Evolutionary conservation across 192 early-diverging fungal species (phyloP), one percentile per base, ranked within the genome.

Genomic region (Backusella australiensis): DNA sequence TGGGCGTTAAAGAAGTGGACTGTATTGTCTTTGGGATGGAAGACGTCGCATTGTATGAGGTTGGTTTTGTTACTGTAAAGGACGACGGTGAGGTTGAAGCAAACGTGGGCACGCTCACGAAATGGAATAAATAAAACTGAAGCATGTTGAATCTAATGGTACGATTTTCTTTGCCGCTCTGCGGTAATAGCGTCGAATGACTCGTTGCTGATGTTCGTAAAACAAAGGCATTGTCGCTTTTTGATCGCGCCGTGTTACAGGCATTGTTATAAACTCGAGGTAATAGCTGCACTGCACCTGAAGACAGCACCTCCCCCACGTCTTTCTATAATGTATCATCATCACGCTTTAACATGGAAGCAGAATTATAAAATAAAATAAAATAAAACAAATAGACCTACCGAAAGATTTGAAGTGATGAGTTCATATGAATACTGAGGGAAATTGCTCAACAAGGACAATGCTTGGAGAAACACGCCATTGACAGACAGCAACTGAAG

Each of bases 51-150:
- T 23, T 35, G 23, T n/a, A 39, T 11, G 35, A 21, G 0, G 19
- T 7, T 41, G 19, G 8, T 12, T 35, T 36, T 41, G 67, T 9
- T 39, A 69, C n/a, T 69, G 19, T 35, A 38, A 23, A 36, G 3
- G 68, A 38, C n/a, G 35, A 21, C 21, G 68, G 68, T 12, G 15
- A 21, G 12, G 38, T 9, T 39, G 35, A 38, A n/a, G 36, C n/a
- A 21, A 35, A 69, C 19, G 68, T 69, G 4, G 68, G 68, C 14
- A 69, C 68, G 35, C 68, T 69, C n/a, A 69, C 34, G 9, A 69
- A 69, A 23, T 69, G 38, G 14, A 39, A 69, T 38, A 69, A 26
- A 41, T 69, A 69, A 23, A 69, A 69, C 12, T 69, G 68, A 26
- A 69, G 36, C 34, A 41, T 69, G 12, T 69, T 69, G 21, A 69